A percentile compares a stretch with the other conserved stretches of the same genome.
These are phyloP conservation scores for Debaryomyces castellii DNA, from an alignment of 805 yeast species.

Conservation along the genomic window DNA sequence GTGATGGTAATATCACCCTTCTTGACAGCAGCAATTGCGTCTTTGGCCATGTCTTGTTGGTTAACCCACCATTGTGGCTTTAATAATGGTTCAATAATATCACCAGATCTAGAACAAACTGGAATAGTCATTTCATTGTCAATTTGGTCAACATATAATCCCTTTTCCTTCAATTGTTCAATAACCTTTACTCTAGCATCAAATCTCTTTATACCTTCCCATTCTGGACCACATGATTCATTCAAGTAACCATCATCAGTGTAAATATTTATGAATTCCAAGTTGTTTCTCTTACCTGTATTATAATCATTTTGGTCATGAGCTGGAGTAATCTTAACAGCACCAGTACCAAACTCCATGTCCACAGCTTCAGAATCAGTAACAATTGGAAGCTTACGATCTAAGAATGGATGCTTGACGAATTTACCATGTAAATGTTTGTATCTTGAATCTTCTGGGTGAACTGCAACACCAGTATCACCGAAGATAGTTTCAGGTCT, in stretches of 20 bases:
- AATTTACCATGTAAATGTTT: constrained; percentile 92
- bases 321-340: constrained; percentile 98
- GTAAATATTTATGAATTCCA: constrained; percentile 84
- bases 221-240: constrained; percentile 85
- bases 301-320: constrained; percentile 96
- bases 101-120: constrained; percentile 93
- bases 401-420: constrained; percentile 86
- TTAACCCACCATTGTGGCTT: constrained; percentile 99
- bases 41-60: constrained; percentile 84
- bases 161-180: constrained; percentile 71
- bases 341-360: constrained; percentile 99
- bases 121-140: constrained; percentile 97
- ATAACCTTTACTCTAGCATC: constrained; percentile 89
- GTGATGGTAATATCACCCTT: constrained; percentile 76
- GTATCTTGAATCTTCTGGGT: constrained; percentile 92
- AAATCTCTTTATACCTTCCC: constrained; percentile 88
- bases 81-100: constrained; percentile 91
- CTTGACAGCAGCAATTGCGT: constrained; percentile 82
- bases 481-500: constrained; percentile 99
- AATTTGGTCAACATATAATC: constrained; percentile 76
- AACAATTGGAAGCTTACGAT: constrained; percentile 81
- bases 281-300: constrained; percentile 90
- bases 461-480: constrained; percentile 97
- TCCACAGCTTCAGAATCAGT: constrained; percentile 94
- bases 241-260: constrained; percentile 92